Conservation (phyloP, 257 asterid species). For the Gentiana dahurica region DNA sequence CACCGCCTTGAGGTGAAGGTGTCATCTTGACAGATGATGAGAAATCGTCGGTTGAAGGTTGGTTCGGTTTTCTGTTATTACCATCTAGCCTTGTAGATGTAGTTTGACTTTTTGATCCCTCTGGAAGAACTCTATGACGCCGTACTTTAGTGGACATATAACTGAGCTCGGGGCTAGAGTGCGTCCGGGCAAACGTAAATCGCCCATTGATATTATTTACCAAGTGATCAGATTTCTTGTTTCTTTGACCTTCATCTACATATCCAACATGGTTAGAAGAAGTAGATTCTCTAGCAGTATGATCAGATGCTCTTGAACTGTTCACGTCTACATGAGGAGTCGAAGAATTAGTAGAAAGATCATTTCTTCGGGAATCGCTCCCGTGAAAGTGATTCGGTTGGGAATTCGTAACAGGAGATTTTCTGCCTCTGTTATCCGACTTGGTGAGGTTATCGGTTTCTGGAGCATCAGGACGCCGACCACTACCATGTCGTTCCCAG, state of each 20-base stretch:
- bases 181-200: slow-evolving; percentile 67
- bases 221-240: slow-evolving; percentile 41
- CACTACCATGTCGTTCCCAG: slow-evolving; percentile 87
- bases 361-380: slow-evolving; percentile 22
- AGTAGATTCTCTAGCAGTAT: slow-evolving; percentile 25
- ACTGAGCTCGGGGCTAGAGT: slow-evolving; percentile 89
- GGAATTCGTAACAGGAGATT: slow-evolving; percentile 24
- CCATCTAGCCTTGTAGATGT: slow-evolving; percentile 32
- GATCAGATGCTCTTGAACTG: slow-evolving; percentile 32
- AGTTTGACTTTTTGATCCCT: slow-evolving; percentile 32
- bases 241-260: slow-evolving; percentile 43
- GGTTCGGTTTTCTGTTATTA: slow-evolving; percentile 37
- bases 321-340: slow-evolving; percentile 21
- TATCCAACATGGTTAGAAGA: slow-evolving; percentile 33
- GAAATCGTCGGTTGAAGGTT: slow-evolving; percentile 35
- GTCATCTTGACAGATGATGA: slow-evolving; percentile 26
- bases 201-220: slow-evolving; percentile 50
- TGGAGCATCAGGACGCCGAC: slow-evolving; percentile 88
- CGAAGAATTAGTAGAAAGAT: slow-evolving; percentile 33
- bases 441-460: slow-evolving; percentile 31
- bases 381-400: slow-evolving; percentile 27
- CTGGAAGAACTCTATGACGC: slow-evolving; percentile 29
- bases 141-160: slow-evolving; percentile 31
- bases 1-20: slow-evolving; percentile 35
- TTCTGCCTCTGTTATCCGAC: slow-evolving; percentile 18